A percentile compares a stretch with the other conserved stretches of the same genome.
Conservation (phyloP, 2,329 filamentous ascomycete genomes). For the Alternaria burnsii region DNA sequence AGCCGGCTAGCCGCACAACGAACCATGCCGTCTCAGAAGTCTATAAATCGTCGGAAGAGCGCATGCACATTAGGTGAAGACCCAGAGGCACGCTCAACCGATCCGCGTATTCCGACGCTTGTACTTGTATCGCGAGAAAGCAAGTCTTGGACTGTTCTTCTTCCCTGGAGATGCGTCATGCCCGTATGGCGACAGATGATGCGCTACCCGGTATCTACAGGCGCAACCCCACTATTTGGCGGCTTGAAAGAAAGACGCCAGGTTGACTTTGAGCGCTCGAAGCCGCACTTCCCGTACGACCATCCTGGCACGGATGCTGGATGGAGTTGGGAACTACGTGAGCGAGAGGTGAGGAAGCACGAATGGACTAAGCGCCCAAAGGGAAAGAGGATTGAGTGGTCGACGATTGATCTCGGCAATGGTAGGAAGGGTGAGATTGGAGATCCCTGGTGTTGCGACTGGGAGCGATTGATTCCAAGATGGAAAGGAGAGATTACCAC, state of each 20-base stretch:
- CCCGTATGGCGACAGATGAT: slow-evolving; percentile 88
- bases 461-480: slow-evolving; percentile 69
- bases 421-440: slow-evolving; percentile 84
- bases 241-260: slow-evolving; percentile 83
- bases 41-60: slow-evolving; percentile 79
- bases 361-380: slow-evolving; percentile 82
- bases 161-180: slow-evolving; percentile 89
- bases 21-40: slow-evolving; percentile 76
- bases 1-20: slow-evolving; percentile 70
- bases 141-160: slow-evolving; percentile 77
- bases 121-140: slow-evolving; percentile 69
- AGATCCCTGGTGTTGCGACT: slow-evolving; percentile 83
- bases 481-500: neutral
- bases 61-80: slow-evolving; percentile 69
- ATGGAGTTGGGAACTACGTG: slow-evolving; percentile 75
- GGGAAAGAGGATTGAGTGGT: slow-evolving; percentile 80
- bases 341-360: slow-evolving; percentile 66
- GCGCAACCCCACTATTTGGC: slow-evolving; percentile 82
- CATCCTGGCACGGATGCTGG: slow-evolving; percentile 82
- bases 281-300: slow-evolving; percentile 88
- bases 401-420: slow-evolving; percentile 75
- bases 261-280: slow-evolving; percentile 78
- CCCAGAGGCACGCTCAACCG: slow-evolving; percentile 65
- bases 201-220: slow-evolving; percentile 80
- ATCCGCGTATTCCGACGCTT: slow-evolving; percentile 81